phyloP scores from a whole-genome alignment of 768 basidiomycete genomes.

The Tylopilus felleus region DNA sequence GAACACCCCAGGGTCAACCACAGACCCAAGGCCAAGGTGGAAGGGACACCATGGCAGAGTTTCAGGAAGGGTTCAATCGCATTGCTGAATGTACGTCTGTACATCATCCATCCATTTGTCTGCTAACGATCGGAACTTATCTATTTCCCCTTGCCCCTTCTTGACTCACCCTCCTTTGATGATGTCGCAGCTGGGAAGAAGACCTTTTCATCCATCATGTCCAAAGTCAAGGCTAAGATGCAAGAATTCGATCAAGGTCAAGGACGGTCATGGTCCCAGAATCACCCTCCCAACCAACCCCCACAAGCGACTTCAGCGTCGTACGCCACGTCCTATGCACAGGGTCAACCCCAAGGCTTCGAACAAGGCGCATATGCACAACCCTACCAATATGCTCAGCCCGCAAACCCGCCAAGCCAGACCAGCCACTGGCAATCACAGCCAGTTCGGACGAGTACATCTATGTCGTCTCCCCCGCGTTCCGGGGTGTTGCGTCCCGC shows the following conservation, averaged over 20 bases:
- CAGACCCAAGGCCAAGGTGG: slow-evolving; percentile 21
- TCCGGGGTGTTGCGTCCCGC: slow-evolving; percentile 5
- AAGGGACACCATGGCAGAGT: slow-evolving; percentile 57
- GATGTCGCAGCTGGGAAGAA: slow-evolving; percentile 61
- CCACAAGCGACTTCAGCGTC: background rate
- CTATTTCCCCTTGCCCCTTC: too few species aligned
- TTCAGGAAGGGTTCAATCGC: slow-evolving; percentile 72
- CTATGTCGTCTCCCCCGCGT: slow-evolving; percentile 6
- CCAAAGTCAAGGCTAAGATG: slow-evolving; percentile 81
- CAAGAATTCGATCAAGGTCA: slow-evolving; percentile 67
- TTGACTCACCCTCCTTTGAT: too few species aligned
- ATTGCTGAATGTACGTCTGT: slow-evolving; percentile 68
- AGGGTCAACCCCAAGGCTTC: background rate
- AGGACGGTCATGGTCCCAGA: slow-evolving; percentile 18
- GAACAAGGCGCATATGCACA: slow-evolving; percentile 1
- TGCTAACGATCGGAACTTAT: background rate
- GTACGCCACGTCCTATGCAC: background rate
- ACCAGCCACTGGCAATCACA: slow-evolving; percentile 7
- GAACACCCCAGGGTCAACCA: slow-evolving; percentile 1
- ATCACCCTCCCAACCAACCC: background rate
- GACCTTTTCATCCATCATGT: slow-evolving; percentile 67
- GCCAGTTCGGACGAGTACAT: slow-evolving; percentile 4
- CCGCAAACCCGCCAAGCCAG: background rate
- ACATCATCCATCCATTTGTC: background rate
- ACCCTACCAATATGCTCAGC: background rate